Evolutionary conservation across 2,329 filamentous ascomycete genomes (phyloP).

Genomic region (Penicillium freii): DNA sequence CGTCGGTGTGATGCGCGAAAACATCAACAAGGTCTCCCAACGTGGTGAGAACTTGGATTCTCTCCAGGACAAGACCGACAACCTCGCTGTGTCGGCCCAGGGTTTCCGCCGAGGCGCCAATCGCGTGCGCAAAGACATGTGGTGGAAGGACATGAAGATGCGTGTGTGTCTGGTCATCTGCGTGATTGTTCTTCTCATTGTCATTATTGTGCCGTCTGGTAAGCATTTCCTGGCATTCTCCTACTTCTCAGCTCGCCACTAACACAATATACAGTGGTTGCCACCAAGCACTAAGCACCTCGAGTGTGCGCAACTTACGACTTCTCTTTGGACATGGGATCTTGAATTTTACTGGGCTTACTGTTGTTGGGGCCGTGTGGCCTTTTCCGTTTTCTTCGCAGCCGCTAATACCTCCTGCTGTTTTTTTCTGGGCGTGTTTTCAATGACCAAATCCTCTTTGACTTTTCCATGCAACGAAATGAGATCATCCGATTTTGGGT

Average conservation of each 20-base stretch:
- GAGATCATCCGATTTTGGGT: slow-evolving; percentile 26
- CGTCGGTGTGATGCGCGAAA: slow-evolving; percentile 91
- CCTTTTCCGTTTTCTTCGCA: slow-evolving; percentile 32
- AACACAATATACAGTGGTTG: slow-evolving; percentile 40
- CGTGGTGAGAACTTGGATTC: slow-evolving; percentile 86
- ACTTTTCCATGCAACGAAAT: slow-evolving; percentile 30
- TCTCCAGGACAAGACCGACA: slow-evolving; percentile 89
- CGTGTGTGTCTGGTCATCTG: slow-evolving; percentile 90
- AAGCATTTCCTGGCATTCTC: slow-evolving; percentile 39
- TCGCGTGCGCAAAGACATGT: slow-evolving; percentile 95
- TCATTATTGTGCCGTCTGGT: slow-evolving; percentile 91
- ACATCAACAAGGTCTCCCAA: slow-evolving; percentile 94
- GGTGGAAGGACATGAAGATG: slow-evolving; percentile 99
- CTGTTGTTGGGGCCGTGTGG: slow-evolving; percentile 30
- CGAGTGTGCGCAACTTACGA: slow-evolving; percentile 28
- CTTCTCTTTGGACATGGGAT: slow-evolving; percentile 32
- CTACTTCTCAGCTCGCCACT: slow-evolving; percentile 7
- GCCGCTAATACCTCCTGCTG: slow-evolving; percentile 38
- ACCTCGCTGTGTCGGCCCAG: slow-evolving; percentile 87
- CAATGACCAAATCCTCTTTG: slow-evolving; percentile 33
- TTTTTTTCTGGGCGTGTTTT: slow-evolving; percentile 35
- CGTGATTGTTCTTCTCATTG: slow-evolving; percentile 83
- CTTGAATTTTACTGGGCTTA: slow-evolving; percentile 35
- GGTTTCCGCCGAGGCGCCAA: slow-evolving; percentile 96
- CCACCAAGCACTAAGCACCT: slow-evolving; percentile 41